Percentiles rank a stretch among this genome's conserved stretches.
These are phyloP conservation scores for Neurospora cerealis DNA, from an alignment of 495 filamentous ascomycete genomes.

Conservation along the genomic window DNA sequence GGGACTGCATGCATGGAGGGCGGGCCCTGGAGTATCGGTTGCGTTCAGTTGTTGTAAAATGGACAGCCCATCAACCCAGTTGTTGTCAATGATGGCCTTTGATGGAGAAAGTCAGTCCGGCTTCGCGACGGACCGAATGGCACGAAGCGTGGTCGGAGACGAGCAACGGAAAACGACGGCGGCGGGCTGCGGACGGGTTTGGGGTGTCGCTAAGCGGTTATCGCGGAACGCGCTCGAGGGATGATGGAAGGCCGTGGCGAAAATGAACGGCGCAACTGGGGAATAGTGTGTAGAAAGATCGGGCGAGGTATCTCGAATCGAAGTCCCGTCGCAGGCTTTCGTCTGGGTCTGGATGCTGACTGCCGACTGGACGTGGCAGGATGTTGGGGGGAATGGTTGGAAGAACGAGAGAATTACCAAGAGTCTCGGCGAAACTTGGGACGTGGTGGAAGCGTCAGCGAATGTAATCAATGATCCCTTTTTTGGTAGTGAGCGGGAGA, in stretches of 20 bases:
- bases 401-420: not conserved
- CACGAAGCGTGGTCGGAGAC: not conserved
- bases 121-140: not conserved
- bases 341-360: not conserved
- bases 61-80: not conserved
- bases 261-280: not conserved
- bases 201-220: not conserved
- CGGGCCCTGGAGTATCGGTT: not conserved
- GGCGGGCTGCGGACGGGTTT: not conserved
- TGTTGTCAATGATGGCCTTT: not conserved
- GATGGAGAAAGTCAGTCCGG: not conserved
- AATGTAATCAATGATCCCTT: not conserved
- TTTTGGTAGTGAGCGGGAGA: not conserved
- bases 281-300: not conserved
- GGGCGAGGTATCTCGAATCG: not conserved
- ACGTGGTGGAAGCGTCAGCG: not conserved
- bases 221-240: not conserved
- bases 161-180: not conserved
- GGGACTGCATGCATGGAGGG: slow-evolving; percentile 18
- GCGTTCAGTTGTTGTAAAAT: not conserved
- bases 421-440: not conserved
- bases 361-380: not conserved
- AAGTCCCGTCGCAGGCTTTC: not conserved
- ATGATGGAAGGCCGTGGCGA: not conserved
- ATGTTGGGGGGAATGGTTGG: not conserved